Base-by-base conservation (phyloP, 202 grass and related monocot species). In the Schoenoplectus tabernaemontani region DNA sequence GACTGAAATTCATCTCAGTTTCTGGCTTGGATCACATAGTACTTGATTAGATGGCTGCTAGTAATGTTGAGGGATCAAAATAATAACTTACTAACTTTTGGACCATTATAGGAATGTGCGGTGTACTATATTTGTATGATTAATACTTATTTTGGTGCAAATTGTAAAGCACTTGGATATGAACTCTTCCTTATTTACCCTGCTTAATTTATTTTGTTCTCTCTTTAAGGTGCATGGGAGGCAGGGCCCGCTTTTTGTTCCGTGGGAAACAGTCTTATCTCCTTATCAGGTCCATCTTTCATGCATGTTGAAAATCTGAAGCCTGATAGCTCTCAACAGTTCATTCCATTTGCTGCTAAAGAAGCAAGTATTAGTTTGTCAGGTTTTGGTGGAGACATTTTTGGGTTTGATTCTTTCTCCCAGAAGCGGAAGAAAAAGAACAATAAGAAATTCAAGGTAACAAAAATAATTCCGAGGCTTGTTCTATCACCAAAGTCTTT, bases 241-340 rank as follows among this genome's bases (percentile, higher is more conserved):
- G 33, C 90, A 87, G 46, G 96, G 96, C 51, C 96, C 96, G 50
- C 94, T 97, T 79, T 97, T 97, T 57, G 81, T 98, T 98, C 85
- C 96, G 91, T 60, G 88, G 89, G 37, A 82, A 83, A 90, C 61
- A 90, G 85, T 23, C 88, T 98, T 15, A 86, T 91, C 10, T 92
- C 96, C 3, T 88, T 91, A 57, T 87, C 86, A 63, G 89, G 89
- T 83, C 82, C 77, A 74, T 83, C 83, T 7, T 89, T 92, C 62
- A 54, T 39, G 7, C 79, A 59, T 30, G 78, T 67, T 48, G 67
- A 81, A 61, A 89, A 90, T 73, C 22, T 4, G 76, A 83, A 66
- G 26, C 82, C 86, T 15, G 89, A 88, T 78, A 86, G 75, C 2
- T 59, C 54, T 56, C 84, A 86, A 60, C 73, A 83, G 66, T 94